Base-by-base conservation (phyloP, 371 early-diverging fungal species). In the Rhizopus arrhizus region DNA sequence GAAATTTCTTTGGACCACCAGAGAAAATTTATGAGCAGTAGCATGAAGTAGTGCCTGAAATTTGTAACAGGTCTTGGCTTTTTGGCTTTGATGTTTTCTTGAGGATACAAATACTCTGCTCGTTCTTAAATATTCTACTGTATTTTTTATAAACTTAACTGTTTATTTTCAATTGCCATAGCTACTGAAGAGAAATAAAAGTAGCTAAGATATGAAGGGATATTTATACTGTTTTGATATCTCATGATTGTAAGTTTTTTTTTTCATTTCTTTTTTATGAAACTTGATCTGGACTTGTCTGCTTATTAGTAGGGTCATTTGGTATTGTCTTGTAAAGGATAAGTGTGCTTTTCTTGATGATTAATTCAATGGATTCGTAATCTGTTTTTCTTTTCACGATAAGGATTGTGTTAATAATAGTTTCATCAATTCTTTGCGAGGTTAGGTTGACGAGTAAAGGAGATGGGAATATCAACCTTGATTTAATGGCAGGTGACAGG, bases 21-120 rank as follows among this genome's bases (percentile, higher is more conserved):
- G 3, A 43, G 43, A 43, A 43, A 2, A 43, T 43, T 43, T 43
- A 43, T 43, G 43, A 43, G 43, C 43, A 43, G 43, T 43, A 43
- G n/a, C n/a, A 43, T 43, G 13, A 43, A 43, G 43, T 43, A 43
- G 43, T 43, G 43, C 43, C 43, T 4, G 43, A 43, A 43, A 43
- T 43, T 36, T 29, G 47, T 47, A 51, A 52, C 59, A 16, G 52
- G 59, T 52, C 53, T 59, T 59, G 59, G 52, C 42, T 45, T 7
- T 43, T 59, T 59, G 59, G 52, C 42, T 52, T 7, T 43, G 59
- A 22, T 54, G 53, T 38, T 60, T 60, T 60, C 54, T 60, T 60
- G n/a, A 60, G 7, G 60, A 60, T 53, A 60, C 53, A 53, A 58
- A 58, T 50, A 50, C 58, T 41, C 58, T 58, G 49, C 40, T 22